Evolutionary conservation across 768 basidiomycete species (phyloP), one percentile per base, ranked within the genome.

Genomic region (Suillus variegatus): DNA sequence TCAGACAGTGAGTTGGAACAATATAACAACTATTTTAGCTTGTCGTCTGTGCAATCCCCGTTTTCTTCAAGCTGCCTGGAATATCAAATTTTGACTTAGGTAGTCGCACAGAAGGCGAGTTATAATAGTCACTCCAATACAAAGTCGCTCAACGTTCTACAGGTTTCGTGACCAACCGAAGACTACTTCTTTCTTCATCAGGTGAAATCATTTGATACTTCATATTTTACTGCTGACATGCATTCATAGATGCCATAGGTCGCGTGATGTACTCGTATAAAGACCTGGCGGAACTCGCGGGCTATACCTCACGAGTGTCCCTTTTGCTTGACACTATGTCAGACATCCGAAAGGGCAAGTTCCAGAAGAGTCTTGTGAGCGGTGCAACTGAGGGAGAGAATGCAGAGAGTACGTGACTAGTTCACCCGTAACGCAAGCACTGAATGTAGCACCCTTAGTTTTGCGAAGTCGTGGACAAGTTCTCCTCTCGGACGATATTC

Each of bases 191-290:
- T 18, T 95, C 94, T n/a, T 87, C 94, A 4, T 93, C 92, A 65
- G 91, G 91, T 88, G 66, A 60, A 67, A 79, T 65, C n/a, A 41
- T 36, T 61, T 32, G 25, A 60, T 40, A 8, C 68, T 62, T 43
- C 14, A 40, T 20, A 55, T 52, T 62, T 43, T 25, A 41, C 65
- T 55, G 20, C 8, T 35, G 38, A 40, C 38, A 51, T 49, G 28
- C 16, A 66, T 44, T 65, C 22, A 65, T 68, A 87, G 97, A 99
- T 79, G 97, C 97, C 1, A 92, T 98, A 70, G 95, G 95, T 40
- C 87, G 96, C 22, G 88, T 97, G 36, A 95, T 99, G 94, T 97
- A 96, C 75, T 95, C 94, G 4, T 98, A 97, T 81, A 98, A 97
- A 77, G 96, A 99, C 74, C 82, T 99, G 5, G 88, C 94, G 6